A percentile compares a stretch with the other conserved stretches of the same genome.
Evolutionary conservation across 1,284 basidiomycete species (phyloP).

Genomic region (Chalciporus sp.): DNA sequence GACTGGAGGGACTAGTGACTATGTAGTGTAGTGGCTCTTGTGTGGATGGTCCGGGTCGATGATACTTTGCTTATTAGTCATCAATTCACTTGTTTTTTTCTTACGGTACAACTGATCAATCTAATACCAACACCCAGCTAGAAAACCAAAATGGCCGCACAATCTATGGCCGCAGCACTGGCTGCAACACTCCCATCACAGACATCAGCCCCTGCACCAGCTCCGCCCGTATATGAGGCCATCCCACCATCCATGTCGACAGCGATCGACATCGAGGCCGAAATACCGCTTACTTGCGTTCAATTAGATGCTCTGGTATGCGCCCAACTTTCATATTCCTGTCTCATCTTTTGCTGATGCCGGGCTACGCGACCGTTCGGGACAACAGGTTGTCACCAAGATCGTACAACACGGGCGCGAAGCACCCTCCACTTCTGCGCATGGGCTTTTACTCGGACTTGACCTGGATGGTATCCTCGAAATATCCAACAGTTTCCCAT

Average conservation of each 20-base stretch:
- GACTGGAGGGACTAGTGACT: neutral
- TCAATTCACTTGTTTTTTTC: neutral
- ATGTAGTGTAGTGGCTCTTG: too few relatives aligned
- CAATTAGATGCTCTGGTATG: conserved; percentile 86
- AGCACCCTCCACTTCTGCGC: conserved; percentile 64
- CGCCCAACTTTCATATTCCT: conserved; percentile 19
- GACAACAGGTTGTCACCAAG: conserved; percentile 82
- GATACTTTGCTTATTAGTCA: conserved; percentile 32
- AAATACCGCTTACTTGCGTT: conserved; percentile 76
- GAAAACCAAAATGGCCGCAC: conserved; percentile 49
- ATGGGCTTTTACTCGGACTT: conserved; percentile 87
- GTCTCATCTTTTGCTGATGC: conserved; percentile 16
- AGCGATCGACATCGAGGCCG: conserved; percentile 87
- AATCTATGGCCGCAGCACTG: conserved; percentile 87
- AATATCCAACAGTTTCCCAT: conserved; percentile 90
- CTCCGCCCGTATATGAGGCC: conserved; percentile 70
- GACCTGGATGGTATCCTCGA: conserved; percentile 92
- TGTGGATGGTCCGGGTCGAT: neutral
- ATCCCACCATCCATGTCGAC: conserved; percentile 90
- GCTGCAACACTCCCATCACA: conserved; percentile 81
- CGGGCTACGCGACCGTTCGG: neutral
- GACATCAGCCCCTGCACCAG: conserved; percentile 55
- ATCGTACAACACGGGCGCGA: conserved; percentile 88
- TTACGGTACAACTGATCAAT: neutral
- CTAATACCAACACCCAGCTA: conserved; percentile 19